phyloP scores from a whole-genome alignment of 805 yeast species.

The Limtongozyma cylindracea region DNA sequence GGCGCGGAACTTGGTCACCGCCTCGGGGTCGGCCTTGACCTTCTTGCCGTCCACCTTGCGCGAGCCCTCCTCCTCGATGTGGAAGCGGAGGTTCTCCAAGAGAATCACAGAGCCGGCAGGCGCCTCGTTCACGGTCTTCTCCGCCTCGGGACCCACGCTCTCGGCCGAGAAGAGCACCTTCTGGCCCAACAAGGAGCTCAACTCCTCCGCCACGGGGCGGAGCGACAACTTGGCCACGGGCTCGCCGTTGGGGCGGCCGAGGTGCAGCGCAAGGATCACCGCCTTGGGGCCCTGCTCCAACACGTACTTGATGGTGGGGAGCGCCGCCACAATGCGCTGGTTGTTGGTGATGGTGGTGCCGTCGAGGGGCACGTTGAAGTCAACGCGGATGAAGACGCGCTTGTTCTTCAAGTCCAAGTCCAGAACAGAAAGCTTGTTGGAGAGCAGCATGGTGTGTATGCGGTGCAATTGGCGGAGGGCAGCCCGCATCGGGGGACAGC shows the following conservation, averaged over 20 bases:
- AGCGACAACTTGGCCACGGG: slow-evolving; percentile 65
- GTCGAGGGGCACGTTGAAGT: slow-evolving; percentile 86
- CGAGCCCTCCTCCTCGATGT: slow-evolving; percentile 92
- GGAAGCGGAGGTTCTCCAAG: slow-evolving; percentile 95
- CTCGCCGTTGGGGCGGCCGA: slow-evolving; percentile 99
- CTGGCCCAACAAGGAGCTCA: slow-evolving; percentile 43
- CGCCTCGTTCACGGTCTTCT: slow-evolving; percentile 49
- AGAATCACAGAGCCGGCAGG: slow-evolving; percentile 64
- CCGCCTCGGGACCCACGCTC: slow-evolving; percentile 84
- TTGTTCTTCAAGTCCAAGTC: slow-evolving; percentile 73
- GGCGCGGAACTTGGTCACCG: slow-evolving; percentile 69
- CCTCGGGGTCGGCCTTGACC: slow-evolving; percentile 75
- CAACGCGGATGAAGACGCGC: slow-evolving; percentile 97
- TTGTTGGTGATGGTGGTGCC: slow-evolving; percentile 95
- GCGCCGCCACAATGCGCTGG: slow-evolving; percentile 98
- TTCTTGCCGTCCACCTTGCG: slow-evolving; percentile 73
- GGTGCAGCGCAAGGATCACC: slow-evolving; percentile 83
- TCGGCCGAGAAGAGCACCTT: slow-evolving; percentile 68
- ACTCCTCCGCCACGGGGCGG: slow-evolving; percentile 82
- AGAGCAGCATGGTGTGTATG: slow-evolving; percentile 54
- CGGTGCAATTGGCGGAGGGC: too few relatives aligned
- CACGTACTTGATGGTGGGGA: slow-evolving; percentile 94
- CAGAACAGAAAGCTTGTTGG: slow-evolving; percentile 79
- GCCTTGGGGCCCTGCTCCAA: slow-evolving; percentile 79
- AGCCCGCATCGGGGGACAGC: too few relatives aligned